phyloP scores from a whole-genome alignment of 768 basidiomycete species.

The Pholiota molesta region DNA sequence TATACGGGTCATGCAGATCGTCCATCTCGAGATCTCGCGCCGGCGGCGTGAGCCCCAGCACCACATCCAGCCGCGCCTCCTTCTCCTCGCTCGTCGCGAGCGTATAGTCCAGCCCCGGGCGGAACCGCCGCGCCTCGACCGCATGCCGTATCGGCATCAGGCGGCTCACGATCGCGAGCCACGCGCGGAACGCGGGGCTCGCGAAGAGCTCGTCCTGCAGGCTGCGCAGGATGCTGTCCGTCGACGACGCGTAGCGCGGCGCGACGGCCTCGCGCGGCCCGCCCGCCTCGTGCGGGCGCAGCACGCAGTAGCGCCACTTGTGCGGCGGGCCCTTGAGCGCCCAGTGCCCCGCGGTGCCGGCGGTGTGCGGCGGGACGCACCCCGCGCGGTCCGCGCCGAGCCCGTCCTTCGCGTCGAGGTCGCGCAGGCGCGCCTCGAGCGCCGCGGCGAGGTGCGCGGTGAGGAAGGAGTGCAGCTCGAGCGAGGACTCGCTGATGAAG shows the following conservation, averaged over 20 bases:
- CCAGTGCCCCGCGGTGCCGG: constrained; percentile 69
- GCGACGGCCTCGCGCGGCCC: constrained; percentile 48
- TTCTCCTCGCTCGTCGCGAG: constrained; percentile 86
- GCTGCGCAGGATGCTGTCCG: constrained; percentile 60
- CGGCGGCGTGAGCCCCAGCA: constrained; percentile 83
- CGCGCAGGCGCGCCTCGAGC: constrained; percentile 67
- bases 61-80: constrained; percentile 83
- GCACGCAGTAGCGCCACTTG: constrained; percentile 89
- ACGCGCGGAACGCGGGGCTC: constrained; percentile 85
- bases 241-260: constrained; percentile 55
- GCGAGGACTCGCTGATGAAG: constrained; percentile 84
- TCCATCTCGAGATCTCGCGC: constrained; percentile 35
- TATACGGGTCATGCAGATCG: constrained; percentile 14
- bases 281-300: constrained; percentile 42
- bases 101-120: constrained; percentile 94
- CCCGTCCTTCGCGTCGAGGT: constrained; percentile 66
- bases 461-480: constrained; percentile 90
- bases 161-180: constrained; percentile 75
- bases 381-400: constrained; percentile 55
- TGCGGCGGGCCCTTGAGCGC: constrained; percentile 84
- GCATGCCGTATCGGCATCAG: constrained; percentile 73
- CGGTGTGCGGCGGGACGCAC: constrained; percentile 66
- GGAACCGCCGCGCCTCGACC: constrained; percentile 85
- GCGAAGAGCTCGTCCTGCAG: constrained; percentile 82
- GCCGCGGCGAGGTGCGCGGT: constrained; percentile 63